Evolutionary conservation across 2,329 filamentous ascomycete species (phyloP).

Genomic region (Diplodia sapinea): DNA sequence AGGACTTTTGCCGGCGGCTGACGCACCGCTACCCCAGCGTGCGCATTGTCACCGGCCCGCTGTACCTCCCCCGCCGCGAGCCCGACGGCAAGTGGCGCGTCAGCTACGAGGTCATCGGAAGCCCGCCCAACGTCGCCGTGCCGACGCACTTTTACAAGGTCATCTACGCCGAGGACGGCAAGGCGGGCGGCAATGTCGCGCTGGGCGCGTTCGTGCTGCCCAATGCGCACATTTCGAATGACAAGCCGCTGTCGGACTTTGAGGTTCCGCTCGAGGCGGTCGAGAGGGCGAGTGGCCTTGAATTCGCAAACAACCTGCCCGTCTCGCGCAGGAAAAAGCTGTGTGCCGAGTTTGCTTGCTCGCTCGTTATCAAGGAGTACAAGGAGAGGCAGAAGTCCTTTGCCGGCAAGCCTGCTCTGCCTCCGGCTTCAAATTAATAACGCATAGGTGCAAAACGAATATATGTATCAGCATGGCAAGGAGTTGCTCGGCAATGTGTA

Average conservation of each 20-base stretch:
- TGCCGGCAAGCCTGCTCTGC: slow-evolving; percentile 25
- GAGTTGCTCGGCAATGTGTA: slow-evolving; percentile 4
- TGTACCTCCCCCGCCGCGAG: slow-evolving; percentile 89
- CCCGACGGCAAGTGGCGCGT: slow-evolving; percentile 95
- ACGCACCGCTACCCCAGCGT: slow-evolving; percentile 83
- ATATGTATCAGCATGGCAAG: not conserved
- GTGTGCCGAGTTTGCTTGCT: slow-evolving; percentile 85
- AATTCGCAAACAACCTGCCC: slow-evolving; percentile 85
- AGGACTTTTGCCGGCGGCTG: slow-evolving; percentile 91
- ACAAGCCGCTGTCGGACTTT: slow-evolving; percentile 86
- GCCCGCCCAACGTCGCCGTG: slow-evolving; percentile 90
- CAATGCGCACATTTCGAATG: slow-evolving; percentile 86
- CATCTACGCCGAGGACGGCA: slow-evolving; percentile 89
- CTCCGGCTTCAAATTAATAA: not conserved
- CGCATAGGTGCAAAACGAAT: not conserved
- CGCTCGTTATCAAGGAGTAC: slow-evolving; percentile 83
- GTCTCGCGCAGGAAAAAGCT: slow-evolving; percentile 74
- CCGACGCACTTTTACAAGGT: slow-evolving; percentile 99
- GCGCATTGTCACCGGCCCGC: slow-evolving; percentile 87
- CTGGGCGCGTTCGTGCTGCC: slow-evolving; percentile 94
- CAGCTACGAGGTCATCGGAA: slow-evolving; percentile 93
- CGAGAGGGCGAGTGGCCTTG: slow-evolving; percentile 87
- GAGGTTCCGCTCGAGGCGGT: slow-evolving; percentile 93
- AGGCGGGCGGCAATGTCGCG: slow-evolving; percentile 69
- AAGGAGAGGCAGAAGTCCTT: slow-evolving; percentile 61